Evolutionary conservation across 2,329 filamentous ascomycete species (phyloP), one percentile per base, ranked within the genome.

Genomic region (Xylariaceae sp.): DNA sequence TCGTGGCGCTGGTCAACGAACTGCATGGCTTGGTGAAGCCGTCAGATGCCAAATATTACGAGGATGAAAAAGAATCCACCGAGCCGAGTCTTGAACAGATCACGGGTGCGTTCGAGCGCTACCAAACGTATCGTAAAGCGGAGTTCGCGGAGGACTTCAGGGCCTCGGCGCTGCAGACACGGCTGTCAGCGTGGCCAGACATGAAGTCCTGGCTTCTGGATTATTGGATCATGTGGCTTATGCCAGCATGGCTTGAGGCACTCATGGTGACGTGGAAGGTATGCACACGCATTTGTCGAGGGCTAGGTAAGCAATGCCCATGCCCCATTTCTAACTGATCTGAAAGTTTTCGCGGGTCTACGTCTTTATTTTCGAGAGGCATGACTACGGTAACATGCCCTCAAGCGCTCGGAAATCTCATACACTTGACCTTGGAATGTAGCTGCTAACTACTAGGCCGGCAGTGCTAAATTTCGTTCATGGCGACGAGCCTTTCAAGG

Each of bases 381-480:
- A n/a, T n/a, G n/a, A n/a, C n/a, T n/a, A n/a, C n/a, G n/a, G n/a
- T n/a, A n/a, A n/a, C n/a, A n/a, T n/a, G n/a, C n/a, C n/a, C n/a
- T n/a, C n/a, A n/a, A n/a, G n/a, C n/a, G n/a, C n/a, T n/a, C n/a
- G n/a, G n/a, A n/a, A n/a, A n/a, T n/a, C n/a, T n/a, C n/a, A n/a
- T n/a, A n/a, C n/a, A n/a, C n/a, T n/a, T n/a, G n/a, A n/a, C n/a
- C n/a, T n/a, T n/a, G n/a, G n/a, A n/a, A n/a, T n/a, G n/a, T n/a
- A n/a, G n/a, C n/a, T n/a, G n/a, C n/a, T n/a, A n/a, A n/a, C n/a
- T n/a, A n/a, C n/a, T n/a, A n/a, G n/a, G n/a, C n/a, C n/a, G n/a
- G n/a, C n/a, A n/a, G 35, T 42, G 9, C 43, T 50, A 9, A 34
- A 48, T n/a, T 50, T 45, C 31, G 9, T 45, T 13, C 44, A 45